Evolutionary conservation across 1,139 yeast genomes (phyloP), one percentile per base, ranked within the genome.

Genomic region (Suhomyces maxii): DNA sequence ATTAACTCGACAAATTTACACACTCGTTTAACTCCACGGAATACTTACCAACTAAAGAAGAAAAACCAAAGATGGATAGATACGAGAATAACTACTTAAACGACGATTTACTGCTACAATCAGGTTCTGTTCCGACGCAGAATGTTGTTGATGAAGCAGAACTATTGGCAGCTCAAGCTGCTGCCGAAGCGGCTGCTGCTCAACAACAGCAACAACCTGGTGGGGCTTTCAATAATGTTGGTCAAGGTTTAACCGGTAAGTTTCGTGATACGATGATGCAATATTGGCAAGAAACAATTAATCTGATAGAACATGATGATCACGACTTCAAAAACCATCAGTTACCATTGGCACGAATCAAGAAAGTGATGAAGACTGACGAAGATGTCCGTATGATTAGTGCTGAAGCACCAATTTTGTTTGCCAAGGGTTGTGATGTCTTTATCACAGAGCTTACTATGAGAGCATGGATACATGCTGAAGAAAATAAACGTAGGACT

Each of bases 381-480:
- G 97, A 90, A 62, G 98, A 91, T 55, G 98, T 93, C 43, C 80
- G 91, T 54, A 93, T 93, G 99, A 93, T 93, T 49, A 84, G 95
- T 55, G 98, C 99, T 2, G 99, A 93, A 68, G 98, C 98, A 0
- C 99, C 99, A 1, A 90, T 93, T 34, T 69, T 93, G 52, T 93
- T 93, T 71, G 98, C 99, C 41, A 93, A 93, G 66, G 98, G 98
- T 1, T 93, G 99, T 68, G 99, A 93, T 64, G 85, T 93, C 37
- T 93, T 93, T 67, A 93, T 93, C 53, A 91, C 98, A 0, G 99
- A 93, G 65, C 75, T 93, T 47, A 91, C 99, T 10, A 90, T 93
- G 97, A 77, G 99, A 50, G 98, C 99, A 3, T 93, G 99, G 99
- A 89, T 93, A 52, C 97, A 91, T 58, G 97, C 98, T 1, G 98